Evolutionary conservation across 2,329 filamentous ascomycete genomes (phyloP).

Genomic region (Chaetomiaceae sp.): DNA sequence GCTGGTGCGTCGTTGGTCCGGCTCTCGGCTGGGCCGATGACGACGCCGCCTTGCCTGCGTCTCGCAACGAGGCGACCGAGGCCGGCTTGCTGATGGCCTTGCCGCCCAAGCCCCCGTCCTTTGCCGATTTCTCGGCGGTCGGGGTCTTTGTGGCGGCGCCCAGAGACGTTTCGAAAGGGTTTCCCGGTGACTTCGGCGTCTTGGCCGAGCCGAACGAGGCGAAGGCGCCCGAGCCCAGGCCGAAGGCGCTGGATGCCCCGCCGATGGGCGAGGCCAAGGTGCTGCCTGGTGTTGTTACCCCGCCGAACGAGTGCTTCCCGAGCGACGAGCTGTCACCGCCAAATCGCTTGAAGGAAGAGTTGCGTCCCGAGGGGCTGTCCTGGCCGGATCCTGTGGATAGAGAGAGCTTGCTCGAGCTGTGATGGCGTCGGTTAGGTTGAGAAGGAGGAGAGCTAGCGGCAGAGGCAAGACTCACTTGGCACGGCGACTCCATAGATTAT

Average conservation of each 20-base stretch:
- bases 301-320: conserved; percentile 76
- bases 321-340: conserved; percentile 69
- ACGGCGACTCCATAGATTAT: conserved; percentile 73
- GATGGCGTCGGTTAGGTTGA: conserved; percentile 16
- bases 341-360: conserved; percentile 68
- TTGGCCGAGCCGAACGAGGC: conserved; percentile 88
- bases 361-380: conserved; percentile 52
- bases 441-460: background rate
- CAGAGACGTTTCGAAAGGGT: conserved; percentile 72
- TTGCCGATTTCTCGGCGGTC: conserved; percentile 60
- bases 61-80: conserved; percentile 45
- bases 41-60: conserved; percentile 39
- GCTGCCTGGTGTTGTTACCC: conserved; percentile 65
- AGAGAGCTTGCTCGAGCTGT: conserved; percentile 83
- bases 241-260: conserved; percentile 82
- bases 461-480: conserved; percentile 61
- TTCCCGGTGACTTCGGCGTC: conserved; percentile 79
- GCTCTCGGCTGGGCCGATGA: conserved; percentile 35
- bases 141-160: conserved; percentile 48
- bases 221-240: conserved; percentile 90
- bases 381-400: conserved; percentile 64
- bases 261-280: conserved; percentile 71
- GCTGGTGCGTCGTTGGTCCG: conserved; percentile 47
- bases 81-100: conserved; percentile 33
- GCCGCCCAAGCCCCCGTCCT: conserved; percentile 37